Evolutionary conservation across 176 grass and related monocot species (phyloP).

Genomic region (Rhynchospora tenuis): DNA sequence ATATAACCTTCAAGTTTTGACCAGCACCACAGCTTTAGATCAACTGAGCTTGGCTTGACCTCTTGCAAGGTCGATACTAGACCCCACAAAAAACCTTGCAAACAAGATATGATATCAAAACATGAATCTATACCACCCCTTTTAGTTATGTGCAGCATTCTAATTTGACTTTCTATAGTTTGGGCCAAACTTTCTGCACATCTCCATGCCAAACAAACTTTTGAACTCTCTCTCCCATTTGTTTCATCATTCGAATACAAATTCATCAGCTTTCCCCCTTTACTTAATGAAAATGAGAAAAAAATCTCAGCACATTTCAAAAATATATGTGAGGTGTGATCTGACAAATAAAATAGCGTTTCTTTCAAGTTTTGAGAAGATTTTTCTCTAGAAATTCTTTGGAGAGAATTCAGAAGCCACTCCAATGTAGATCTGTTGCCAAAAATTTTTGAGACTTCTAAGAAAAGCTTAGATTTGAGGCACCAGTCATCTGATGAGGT

Average conservation of each 20-base stretch:
- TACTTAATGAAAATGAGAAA: slow-evolving; percentile 36
- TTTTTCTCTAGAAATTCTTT: slow-evolving; percentile 43
- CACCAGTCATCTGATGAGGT: slow-evolving; percentile 38
- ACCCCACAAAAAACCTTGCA: slow-evolving; percentile 82
- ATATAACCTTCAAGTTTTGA: slow-evolving; percentile 56
- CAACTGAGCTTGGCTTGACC: slow-evolving; percentile 20
- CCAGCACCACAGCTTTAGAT: slow-evolving; percentile 33
- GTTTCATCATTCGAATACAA: slow-evolving; percentile 22
- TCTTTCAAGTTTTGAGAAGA: slow-evolving; percentile 42
- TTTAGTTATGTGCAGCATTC: slow-evolving; percentile 35
- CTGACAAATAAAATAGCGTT: slow-evolving; percentile 53
- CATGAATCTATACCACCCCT: slow-evolving; percentile 44
- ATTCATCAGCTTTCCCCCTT: slow-evolving; percentile 31
- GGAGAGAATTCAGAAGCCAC: slow-evolving; percentile 71
- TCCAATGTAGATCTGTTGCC: slow-evolving; percentile 36
- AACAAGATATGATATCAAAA: slow-evolving; percentile 61
- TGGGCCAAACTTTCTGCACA: slow-evolving; percentile 51
- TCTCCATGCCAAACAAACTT: slow-evolving; percentile 37
- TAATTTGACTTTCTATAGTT: slow-evolving; percentile 58
- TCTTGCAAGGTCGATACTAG: slow-evolving; percentile 51
- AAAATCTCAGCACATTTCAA: slow-evolving; percentile 46
- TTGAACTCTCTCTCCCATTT: slow-evolving; percentile 17
- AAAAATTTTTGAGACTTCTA: slow-evolving; percentile 32
- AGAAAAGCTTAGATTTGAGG: slow-evolving; percentile 35
- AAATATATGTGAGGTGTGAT: slow-evolving; percentile 79